Evolutionary conservation across 176 grass and related monocot genomes (phyloP).

Genomic region (Neostapfia colusana): DNA sequence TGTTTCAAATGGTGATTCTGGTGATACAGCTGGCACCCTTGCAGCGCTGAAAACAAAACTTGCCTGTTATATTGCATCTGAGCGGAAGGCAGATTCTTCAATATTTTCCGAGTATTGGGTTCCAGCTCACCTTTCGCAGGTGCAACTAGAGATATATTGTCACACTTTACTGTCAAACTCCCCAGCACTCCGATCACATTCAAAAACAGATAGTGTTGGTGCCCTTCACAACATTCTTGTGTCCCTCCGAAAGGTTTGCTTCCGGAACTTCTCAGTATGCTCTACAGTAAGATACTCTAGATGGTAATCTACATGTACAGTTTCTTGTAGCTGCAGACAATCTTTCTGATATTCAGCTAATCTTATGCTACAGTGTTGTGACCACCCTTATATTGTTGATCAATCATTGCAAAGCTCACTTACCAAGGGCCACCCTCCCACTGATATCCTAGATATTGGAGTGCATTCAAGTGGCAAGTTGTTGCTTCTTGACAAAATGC

Average conservation of each 20-base stretch:
- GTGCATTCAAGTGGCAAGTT: constrained; percentile 86
- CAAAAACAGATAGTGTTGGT: constrained; percentile 72
- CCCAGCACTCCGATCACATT: constrained; percentile 69
- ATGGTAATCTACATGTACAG: constrained; percentile 26
- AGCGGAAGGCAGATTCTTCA: constrained; percentile 64
- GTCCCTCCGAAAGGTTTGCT: constrained; percentile 73
- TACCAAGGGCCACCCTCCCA: constrained; percentile 51
- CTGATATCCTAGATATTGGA: constrained; percentile 78
- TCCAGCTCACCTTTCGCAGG: constrained; percentile 66
- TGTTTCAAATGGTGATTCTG: constrained; percentile 40
- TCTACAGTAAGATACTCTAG: constrained; percentile 18
- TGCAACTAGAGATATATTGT: constrained; percentile 90
- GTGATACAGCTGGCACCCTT: constrained; percentile 51
- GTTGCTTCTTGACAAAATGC: constrained; percentile 83
- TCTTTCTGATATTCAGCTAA: constrained; percentile 35
- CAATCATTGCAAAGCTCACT: constrained; percentile 60
- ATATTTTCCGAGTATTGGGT: constrained; percentile 92
- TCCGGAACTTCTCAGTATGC: constrained; percentile 28
- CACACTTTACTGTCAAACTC: constrained; percentile 74
- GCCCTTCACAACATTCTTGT: constrained; percentile 75
- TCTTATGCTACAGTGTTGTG: constrained; percentile 79
- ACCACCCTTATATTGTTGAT: constrained; percentile 96
- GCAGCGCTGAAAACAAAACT: constrained; percentile 65
- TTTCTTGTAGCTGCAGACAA: constrained; percentile 24
- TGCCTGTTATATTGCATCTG: constrained; percentile 51